Evolutionary conservation across 106 monocot species (phyloP).

Genomic region (Phalaenopsis equestris): DNA sequence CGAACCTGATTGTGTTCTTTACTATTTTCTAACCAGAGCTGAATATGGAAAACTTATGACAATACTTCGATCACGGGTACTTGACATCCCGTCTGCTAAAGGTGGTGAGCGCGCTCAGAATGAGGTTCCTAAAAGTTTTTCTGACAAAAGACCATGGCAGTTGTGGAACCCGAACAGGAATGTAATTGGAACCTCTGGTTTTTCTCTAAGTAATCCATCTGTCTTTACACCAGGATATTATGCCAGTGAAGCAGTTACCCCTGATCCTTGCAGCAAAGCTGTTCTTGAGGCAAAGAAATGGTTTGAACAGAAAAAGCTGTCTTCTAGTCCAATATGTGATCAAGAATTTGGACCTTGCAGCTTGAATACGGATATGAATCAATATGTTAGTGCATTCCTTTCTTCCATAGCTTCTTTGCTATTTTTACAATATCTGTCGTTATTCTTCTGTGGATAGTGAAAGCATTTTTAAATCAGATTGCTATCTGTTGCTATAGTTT

Average conservation of each 20-base stretch:
- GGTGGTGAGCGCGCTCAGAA: constrained; percentile 5
- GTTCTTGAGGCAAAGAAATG: constrained; percentile 77
- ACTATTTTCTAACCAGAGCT: constrained; percentile 34
- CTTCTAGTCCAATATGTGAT: constrained; percentile 27
- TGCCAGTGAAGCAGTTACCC: constrained; percentile 15
- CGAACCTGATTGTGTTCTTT: not conserved
- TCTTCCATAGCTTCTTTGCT: not conserved
- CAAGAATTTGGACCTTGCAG: constrained; percentile 37
- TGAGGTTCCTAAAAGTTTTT: constrained; percentile 14
- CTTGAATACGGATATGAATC: constrained; percentile 27
- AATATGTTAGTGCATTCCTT: constrained; percentile 24
- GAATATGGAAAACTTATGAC: constrained; percentile 56
- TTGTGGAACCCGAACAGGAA: constrained; percentile 9
- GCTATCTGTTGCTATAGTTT: not conserved
- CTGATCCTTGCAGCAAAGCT: constrained; percentile 32
- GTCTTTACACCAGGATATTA: constrained; percentile 23
- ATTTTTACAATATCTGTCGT: not conserved
- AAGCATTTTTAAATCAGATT: not conserved
- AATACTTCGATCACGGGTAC: constrained; percentile 63
- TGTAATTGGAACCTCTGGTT: constrained; percentile 17
- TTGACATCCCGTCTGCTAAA: constrained; percentile 26
- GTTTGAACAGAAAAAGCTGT: constrained; percentile 49
- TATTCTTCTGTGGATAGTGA: not conserved
- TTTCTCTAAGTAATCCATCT: constrained; percentile 15
- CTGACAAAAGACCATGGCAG: constrained; percentile 13